Conservation (phyloP, 1,284 basidiomycete genomes). For the Ceratobasidium sp. region DNA sequence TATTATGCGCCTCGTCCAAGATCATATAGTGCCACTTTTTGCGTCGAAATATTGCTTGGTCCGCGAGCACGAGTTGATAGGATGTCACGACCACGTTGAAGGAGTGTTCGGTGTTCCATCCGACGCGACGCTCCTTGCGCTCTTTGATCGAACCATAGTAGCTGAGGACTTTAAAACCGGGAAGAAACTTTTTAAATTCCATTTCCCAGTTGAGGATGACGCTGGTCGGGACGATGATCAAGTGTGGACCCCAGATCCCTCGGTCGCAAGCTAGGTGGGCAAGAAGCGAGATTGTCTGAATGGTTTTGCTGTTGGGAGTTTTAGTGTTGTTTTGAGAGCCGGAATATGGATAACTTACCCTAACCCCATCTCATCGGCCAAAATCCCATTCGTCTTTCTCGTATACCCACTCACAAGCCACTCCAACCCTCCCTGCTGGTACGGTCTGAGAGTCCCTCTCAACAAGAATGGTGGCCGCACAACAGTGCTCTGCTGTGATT, state of each 20-base stretch:
- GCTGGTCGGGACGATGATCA: slow-evolving; percentile 95
- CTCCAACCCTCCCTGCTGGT: slow-evolving; percentile 94
- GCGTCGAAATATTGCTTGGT: slow-evolving; percentile 94
- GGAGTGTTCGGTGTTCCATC: slow-evolving; percentile 93
- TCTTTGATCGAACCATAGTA: slow-evolving; percentile 95
- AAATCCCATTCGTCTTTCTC: slow-evolving; percentile 92
- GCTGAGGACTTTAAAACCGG: slow-evolving; percentile 91
- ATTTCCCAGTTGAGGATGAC: slow-evolving; percentile 99
- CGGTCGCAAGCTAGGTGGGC: slow-evolving; percentile 95
- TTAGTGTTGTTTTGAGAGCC: slow-evolving; percentile 42
- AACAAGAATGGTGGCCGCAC: slow-evolving; percentile 85
- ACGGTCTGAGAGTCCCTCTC: slow-evolving; percentile 90
- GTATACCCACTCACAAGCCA: slow-evolving; percentile 94
- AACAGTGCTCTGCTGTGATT: slow-evolving; percentile 33
- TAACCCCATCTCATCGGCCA: slow-evolving; percentile 93
- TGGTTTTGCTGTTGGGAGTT: slow-evolving; percentile 82
- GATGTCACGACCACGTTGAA: slow-evolving; percentile 98
- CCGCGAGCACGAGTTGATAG: slow-evolving; percentile 92
- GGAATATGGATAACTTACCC: slow-evolving; percentile 69
- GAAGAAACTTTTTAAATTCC: slow-evolving; percentile 98
- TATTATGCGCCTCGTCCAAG: slow-evolving; percentile 97
- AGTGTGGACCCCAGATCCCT: slow-evolving; percentile 97
- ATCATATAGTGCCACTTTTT: slow-evolving; percentile 98
- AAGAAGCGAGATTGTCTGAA: slow-evolving; percentile 93
- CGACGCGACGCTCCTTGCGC: slow-evolving; percentile 92